Evolutionary conservation across 2,329 filamentous ascomycete species (phyloP), one percentile per base, ranked within the genome.

Genomic region (Cordyceps fumosorosea): DNA sequence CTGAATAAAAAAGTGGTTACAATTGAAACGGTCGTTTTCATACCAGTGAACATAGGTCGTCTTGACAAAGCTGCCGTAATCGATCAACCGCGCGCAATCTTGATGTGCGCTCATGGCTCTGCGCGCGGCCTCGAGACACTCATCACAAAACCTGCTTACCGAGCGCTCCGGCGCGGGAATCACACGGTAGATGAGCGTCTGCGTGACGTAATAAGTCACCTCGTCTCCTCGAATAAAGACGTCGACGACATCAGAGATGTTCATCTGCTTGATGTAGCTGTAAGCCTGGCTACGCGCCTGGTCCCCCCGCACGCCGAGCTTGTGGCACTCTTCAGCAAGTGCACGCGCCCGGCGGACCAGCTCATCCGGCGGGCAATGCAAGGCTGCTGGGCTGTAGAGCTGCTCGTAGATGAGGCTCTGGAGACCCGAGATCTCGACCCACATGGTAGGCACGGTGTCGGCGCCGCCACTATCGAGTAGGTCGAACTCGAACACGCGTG

Each of bases 381-480:
- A 68, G 3, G 80, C 79, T 7, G 74, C 71, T 1, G 80, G 78
- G 63, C 80, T 81, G 65, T 88, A 76, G 71, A 79, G 54, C 55
- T 81, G 74, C 65, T 84, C 80, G 66, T 88, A 89, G 5, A 85
- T 79, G 16, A 81, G 76, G 16, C 84, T 83, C 65, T 87, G 81
- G 11, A 89, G 76, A 26, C 78, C 78, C 10, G 82, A 80, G 7
- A 84, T 76, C 29, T 76, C 75, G 47, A 86, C 78, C 84, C 84
- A 88, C 42, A 80, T 71, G 12, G 75, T 71, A 29, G 83, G 80
- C 26, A 85, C 72, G 8, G 72, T 69, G 7, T 68, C 68, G 1
- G 68, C 70, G 42, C 71, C 71, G 44, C 69, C 63, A 16, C 69
- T 65, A 32, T 69, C 67, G 16, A 73, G 66, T 5, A 76, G 77